Evolutionary conservation across 2,329 filamentous ascomycete genomes (phyloP).

Genomic region (Ramularia collo-cygni): DNA sequence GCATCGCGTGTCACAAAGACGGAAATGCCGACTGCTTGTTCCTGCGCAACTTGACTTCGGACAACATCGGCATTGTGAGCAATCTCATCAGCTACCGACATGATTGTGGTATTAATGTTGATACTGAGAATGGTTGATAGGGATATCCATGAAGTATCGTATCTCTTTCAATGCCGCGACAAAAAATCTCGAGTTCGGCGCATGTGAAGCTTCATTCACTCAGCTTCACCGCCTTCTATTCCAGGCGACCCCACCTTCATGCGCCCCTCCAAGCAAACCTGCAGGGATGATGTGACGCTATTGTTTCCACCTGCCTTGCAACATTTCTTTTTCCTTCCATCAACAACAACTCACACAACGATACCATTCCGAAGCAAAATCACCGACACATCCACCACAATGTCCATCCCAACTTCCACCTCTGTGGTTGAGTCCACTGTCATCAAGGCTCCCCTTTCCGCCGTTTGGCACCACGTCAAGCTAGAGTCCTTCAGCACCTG

Average conservation of each 20-base stretch:
- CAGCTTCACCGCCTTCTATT: too few species aligned
- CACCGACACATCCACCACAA: constrained; percentile 8
- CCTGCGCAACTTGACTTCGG: constrained; percentile 27
- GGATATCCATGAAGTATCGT: too few species aligned
- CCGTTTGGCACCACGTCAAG: constrained; percentile 71
- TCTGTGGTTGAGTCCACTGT: constrained; percentile 61
- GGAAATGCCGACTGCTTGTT: constrained; percentile 52
- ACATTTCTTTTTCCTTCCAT: background rate
- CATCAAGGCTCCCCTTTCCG: constrained; percentile 58
- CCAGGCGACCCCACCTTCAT: background rate
- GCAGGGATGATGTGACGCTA: background rate
- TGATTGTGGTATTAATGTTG: background rate
- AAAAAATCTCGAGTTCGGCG: too few species aligned
- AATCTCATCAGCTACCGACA: background rate
- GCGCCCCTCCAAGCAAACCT: background rate
- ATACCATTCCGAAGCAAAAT: background rate
- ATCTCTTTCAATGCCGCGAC: background rate
- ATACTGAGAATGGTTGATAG: background rate
- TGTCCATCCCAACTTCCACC: constrained; percentile 57
- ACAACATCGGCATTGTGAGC: background rate
- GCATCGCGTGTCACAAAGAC: constrained; percentile 54
- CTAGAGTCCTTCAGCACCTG: constrained; percentile 62
- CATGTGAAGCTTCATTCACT: too few species aligned
- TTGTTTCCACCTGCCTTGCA: background rate
- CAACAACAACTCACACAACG: background rate